phyloP scores from a whole-genome alignment of 306 rosid species.

The Lithocarpus polystachyus region DNA sequence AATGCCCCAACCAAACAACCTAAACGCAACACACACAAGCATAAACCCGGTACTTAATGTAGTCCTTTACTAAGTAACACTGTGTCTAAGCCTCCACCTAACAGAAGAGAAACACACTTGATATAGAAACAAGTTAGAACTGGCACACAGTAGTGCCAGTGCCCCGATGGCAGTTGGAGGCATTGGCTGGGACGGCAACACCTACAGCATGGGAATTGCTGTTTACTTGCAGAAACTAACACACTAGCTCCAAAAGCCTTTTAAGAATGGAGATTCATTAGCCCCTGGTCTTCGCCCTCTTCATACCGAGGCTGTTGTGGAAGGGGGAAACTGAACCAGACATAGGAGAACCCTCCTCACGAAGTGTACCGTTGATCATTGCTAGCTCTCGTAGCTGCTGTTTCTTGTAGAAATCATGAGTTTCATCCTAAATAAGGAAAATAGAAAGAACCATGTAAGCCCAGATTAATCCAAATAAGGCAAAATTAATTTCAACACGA shows the following conservation, averaged over 20 bases:
- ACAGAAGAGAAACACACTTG: conserved; percentile 68
- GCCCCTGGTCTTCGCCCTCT: conserved; percentile 98
- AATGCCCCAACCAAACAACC: conserved; percentile 46
- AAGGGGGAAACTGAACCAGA: conserved; percentile 83
- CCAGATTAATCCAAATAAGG: neutral
- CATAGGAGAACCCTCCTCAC: conserved; percentile 97
- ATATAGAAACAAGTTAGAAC: conserved; percentile 65
- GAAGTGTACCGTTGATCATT: conserved; percentile 87
- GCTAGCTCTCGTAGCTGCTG: conserved; percentile 97
- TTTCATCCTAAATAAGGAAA: conserved; percentile 62
- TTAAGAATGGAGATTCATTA: conserved; percentile 29
- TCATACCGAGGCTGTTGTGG: conserved; percentile 96
- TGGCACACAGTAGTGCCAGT: conserved; percentile 55
- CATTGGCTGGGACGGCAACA: conserved; percentile 52
- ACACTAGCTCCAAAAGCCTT: conserved; percentile 52
- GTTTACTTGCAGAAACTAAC: conserved; percentile 49
- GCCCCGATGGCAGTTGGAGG: conserved; percentile 78
- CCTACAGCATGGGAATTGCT: conserved; percentile 42
- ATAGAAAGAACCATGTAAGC: neutral
- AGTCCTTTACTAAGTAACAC: conserved; percentile 41
- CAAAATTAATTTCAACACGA: neutral
- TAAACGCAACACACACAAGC: conserved; percentile 32
- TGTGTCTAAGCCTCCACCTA: conserved; percentile 38
- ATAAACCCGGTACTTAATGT: conserved; percentile 42
- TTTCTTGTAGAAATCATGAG: conserved; percentile 96